phyloP scores from a whole-genome alignment of 805 yeast genomes.

The Schwanniomyces yamadae region DNA sequence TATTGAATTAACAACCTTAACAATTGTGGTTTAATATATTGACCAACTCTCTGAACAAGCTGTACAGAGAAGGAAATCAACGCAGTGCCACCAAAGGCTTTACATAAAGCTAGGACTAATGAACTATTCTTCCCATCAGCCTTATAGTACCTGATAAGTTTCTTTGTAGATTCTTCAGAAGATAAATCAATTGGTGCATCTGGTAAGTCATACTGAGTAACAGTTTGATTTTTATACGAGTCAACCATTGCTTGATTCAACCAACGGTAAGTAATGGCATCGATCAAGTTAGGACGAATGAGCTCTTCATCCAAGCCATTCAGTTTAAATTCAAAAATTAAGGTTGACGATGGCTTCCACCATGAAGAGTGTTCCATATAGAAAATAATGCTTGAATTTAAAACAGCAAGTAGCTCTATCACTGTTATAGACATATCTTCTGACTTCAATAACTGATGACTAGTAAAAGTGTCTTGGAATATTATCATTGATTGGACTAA shows the following conservation, averaged over 20 bases:
- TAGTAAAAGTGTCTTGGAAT: constrained; percentile 27
- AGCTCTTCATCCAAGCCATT: constrained; percentile 16
- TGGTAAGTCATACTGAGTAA: constrained; percentile 34
- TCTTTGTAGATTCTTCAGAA: constrained; percentile 16
- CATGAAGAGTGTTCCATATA: constrained; percentile 32
- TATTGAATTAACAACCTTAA: constrained; percentile 63
- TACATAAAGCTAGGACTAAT: constrained; percentile 17
- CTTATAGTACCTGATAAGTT: constrained; percentile 18
- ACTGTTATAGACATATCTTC: constrained; percentile 7
- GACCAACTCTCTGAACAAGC: constrained; percentile 19
- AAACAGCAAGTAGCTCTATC: constrained; percentile 25
- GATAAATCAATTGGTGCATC: constrained; percentile 25
- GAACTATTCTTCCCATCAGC: constrained; percentile 6
- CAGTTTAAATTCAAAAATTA: constrained; percentile 27
- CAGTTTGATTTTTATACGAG: constrained; percentile 36
- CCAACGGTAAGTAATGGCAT: constrained; percentile 46
- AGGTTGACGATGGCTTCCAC: constrained; percentile 42
- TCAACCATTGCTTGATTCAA: constrained; percentile 45
- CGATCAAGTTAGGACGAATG: constrained; percentile 31
- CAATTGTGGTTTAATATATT: constrained; percentile 82
- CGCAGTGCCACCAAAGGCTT: constrained; percentile 27
- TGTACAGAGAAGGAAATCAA: constrained; percentile 23
- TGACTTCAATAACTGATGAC: constrained; percentile 20
- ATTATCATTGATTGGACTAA: constrained; percentile 17
- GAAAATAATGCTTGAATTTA: constrained; percentile 32